Evolutionary conservation across 306 rosid genomes (phyloP), one percentile per base, ranked within the genome.

Genomic region (Astragalus glycyphyllos): DNA sequence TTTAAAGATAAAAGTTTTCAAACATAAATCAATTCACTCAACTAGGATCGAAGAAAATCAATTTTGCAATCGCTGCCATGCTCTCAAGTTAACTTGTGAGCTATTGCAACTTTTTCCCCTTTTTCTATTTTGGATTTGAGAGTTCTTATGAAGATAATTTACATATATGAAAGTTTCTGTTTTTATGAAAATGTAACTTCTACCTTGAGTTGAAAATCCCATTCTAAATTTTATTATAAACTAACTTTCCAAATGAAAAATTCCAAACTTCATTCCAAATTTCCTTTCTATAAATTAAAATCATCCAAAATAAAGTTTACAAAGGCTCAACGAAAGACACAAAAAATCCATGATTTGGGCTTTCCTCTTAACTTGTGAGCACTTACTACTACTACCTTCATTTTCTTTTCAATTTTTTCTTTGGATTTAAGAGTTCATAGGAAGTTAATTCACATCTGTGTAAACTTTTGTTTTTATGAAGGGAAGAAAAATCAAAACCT

Each of bases 341-440:
- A n/a, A n/a, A n/a, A n/a, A n/a, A 63, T 65, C 49, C 40, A 74
- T 45, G 8, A 20, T 44, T 73, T 15, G 17, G 29, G 14, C 31
- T 67, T 29, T 63, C 78, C 1, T 26, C 7, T 11, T 10, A 51
- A 8, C 37, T 50, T 67, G 29, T 47, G 46, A 68, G 37, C 49
- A 50, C 12, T 68, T 3, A 68, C 50, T 5, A 48, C 7, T 12
- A 8, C 3, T 65, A 26, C 31, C 31, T 26, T 26, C 3, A 26
- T 29, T 8, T 9, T 60, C 3, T n/a, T 46, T 11, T 41, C 4
- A 5, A 1, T 1, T 11, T 20, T 20, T 20, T 34, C 16, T 8
- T 7, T 9, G 8, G 16, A 56, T 57, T 29, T 51, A 10, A 74
- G 38, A 53, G 37, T 31, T 69, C 42, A 41, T 11, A 47, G 11